Conservation (phyloP, 129 eudicot genomes). For the Flaveria bidentis region DNA sequence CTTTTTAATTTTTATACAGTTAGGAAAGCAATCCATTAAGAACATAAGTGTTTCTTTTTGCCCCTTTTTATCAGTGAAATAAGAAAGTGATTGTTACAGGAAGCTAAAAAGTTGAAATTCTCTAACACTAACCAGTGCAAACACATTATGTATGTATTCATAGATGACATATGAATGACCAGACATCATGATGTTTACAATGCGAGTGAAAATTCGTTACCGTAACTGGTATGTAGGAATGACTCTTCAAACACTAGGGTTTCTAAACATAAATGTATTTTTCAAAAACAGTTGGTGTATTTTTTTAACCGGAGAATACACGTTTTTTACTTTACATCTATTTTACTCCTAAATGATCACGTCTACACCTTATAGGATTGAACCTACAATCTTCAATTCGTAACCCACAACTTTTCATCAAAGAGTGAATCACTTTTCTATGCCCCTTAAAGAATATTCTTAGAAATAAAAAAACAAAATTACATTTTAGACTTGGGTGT, state of each 20-base stretch:
- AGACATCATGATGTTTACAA: slow-evolving; percentile 26
- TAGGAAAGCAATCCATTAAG: not conserved
- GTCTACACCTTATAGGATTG: too few species aligned
- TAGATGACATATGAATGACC: slow-evolving; percentile 17
- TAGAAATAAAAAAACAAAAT: too few species aligned
- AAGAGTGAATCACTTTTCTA: too few species aligned
- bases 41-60: not conserved
- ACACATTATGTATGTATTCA: slow-evolving; percentile 1
- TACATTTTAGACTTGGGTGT: too few species aligned
- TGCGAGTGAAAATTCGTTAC: slow-evolving; percentile 14
- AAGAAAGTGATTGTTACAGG: slow-evolving; percentile 19
- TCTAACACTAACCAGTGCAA: slow-evolving; percentile 7
- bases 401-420: too few species aligned
- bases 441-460: too few species aligned
- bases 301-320: too few species aligned
- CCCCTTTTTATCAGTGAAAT: slow-evolving; percentile 14
- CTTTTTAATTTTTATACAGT: slow-evolving; percentile 15
- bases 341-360: too few species aligned
- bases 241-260: not conserved
- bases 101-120: not conserved
- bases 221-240: not conserved
- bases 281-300: not conserved
- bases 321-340: too few species aligned
- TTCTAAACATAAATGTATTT: slow-evolving; percentile 1
- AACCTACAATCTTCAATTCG: too few species aligned